Conservation (phyloP, 192 early-diverging fungal genomes). For the Paraglomus brasilianum region DNA sequence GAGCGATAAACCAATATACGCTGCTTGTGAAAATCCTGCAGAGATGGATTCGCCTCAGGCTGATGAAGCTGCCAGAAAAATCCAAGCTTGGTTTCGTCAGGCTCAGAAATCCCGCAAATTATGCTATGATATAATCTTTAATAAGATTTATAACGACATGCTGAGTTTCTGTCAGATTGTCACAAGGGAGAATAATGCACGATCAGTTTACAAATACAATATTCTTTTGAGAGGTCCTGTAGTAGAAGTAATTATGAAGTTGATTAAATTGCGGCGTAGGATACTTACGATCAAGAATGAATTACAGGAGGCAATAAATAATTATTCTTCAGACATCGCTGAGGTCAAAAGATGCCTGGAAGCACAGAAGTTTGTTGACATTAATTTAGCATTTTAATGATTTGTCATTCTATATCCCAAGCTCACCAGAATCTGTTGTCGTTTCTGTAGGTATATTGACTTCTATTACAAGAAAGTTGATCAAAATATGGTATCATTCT, state of each 20-base stretch:
- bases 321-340: background rate
- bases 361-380: background rate
- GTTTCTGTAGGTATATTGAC: constrained; percentile 4
- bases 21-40: background rate
- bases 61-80: background rate
- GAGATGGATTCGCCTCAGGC: no score
- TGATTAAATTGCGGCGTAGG: constrained; percentile 5
- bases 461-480: constrained; percentile 20
- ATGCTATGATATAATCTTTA: background rate
- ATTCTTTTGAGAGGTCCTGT: constrained; percentile 23
- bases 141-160: constrained; percentile 12
- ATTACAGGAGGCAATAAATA: constrained; percentile 18
- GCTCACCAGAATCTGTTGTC: constrained; percentile 14
- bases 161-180: constrained; percentile 1
- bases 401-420: no score
- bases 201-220: background rate
- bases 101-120: background rate
- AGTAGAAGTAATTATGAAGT: constrained; percentile 4
- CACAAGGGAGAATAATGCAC: no score
- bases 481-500: background rate
- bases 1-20: background rate
- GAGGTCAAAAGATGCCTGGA: background rate
- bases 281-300: background rate
- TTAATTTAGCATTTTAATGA: no score
- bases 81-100: constrained; percentile 12